Conservation (phyloP, 352 stramenopile genomes). For the Globisporangium spinosum region DNA sequence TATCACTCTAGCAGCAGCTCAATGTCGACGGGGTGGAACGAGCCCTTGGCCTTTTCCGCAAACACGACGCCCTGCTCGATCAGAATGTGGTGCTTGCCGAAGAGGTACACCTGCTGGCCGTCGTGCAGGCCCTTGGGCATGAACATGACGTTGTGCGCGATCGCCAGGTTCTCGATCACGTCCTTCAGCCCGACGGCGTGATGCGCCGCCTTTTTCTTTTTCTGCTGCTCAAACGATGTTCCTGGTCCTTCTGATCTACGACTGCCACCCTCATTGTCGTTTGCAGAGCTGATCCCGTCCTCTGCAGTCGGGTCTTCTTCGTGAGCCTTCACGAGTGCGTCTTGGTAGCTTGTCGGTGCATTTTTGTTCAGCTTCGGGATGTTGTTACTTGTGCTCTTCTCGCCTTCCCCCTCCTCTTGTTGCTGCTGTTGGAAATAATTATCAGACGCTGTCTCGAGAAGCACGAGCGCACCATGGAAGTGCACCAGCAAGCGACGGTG, state of each 20-base stretch:
- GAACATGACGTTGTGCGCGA: constrained; percentile 77
- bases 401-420: neutral
- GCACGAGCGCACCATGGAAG: constrained; percentile 69
- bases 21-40: constrained; percentile 72
- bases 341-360: constrained; percentile 64
- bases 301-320: constrained; percentile 17
- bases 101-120: constrained; percentile 75
- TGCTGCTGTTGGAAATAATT: constrained; percentile 10
- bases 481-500: constrained; percentile 67
- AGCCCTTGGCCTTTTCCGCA: constrained; percentile 54
- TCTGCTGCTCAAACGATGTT: neutral
- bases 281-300: constrained; percentile 18
- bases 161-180: constrained; percentile 78
- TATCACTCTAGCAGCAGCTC: constrained; percentile 52
- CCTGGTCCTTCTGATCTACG: neutral
- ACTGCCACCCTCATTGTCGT: constrained; percentile 17
- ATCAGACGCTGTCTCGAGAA: constrained; percentile 54
- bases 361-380: constrained; percentile 52
- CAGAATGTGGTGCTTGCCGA: constrained; percentile 78
- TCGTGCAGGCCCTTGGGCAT: constrained; percentile 74
- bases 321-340: constrained; percentile 58
- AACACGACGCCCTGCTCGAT: constrained; percentile 85
- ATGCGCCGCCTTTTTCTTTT: constrained; percentile 19
- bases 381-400: constrained; percentile 4
- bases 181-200: constrained; percentile 74